phyloP scores from a whole-genome alignment of 371 early-diverging fungal genomes.

The Actinomortierella wolfii region DNA sequence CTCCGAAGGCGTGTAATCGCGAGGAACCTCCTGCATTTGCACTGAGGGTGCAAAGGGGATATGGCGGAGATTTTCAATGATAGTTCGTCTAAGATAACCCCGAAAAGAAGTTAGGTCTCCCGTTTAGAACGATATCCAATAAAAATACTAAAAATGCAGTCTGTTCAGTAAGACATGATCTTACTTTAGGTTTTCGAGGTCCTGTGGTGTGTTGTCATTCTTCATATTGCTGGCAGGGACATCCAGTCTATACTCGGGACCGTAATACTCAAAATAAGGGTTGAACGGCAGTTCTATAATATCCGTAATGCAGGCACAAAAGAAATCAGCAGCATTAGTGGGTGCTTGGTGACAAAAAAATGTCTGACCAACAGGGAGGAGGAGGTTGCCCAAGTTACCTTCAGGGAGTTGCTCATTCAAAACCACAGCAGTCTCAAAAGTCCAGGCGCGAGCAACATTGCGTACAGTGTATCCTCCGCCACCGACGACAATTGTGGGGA shows the following conservation, averaged over 20 bases:
- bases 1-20: constrained; percentile 49
- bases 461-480: constrained; percentile 99
- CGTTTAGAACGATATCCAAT: too few relatives aligned
- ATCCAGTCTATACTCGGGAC: constrained; percentile 93
- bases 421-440: constrained; percentile 96
- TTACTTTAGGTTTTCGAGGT: constrained; percentile 86
- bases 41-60: constrained; percentile 95
- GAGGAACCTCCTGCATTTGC: constrained; percentile 82
- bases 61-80: constrained; percentile 89
- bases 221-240: constrained; percentile 97
- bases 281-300: constrained; percentile 94
- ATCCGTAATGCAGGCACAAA: too few relatives aligned
- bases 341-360: too few relatives aligned
- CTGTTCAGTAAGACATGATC: too few relatives aligned
- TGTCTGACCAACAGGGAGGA: too few relatives aligned
- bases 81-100: too few relatives aligned
- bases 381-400: too few relatives aligned
- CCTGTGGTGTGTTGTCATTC: constrained; percentile 90
- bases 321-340: too few relatives aligned
- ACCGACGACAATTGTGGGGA: constrained; percentile 96
- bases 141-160: too few relatives aligned
- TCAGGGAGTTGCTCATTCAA: constrained; percentile 76
- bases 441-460: constrained; percentile 98
- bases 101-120: too few relatives aligned
- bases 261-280: constrained; percentile 94